phyloP scores from a whole-genome alignment of 1,284 basidiomycete species.

The Sanghuangporus weigelae region DNA sequence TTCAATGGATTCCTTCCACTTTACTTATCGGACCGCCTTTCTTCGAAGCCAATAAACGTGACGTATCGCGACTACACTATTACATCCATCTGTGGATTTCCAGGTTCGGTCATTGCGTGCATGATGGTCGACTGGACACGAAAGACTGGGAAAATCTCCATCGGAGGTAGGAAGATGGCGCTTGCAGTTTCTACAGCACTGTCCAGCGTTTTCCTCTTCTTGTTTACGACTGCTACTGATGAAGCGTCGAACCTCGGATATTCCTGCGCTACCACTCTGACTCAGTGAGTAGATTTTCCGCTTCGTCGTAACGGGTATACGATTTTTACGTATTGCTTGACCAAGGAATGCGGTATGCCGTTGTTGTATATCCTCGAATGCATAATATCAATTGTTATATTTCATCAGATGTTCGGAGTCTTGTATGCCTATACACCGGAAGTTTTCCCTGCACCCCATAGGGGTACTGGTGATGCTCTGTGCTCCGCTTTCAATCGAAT shows the following conservation, averaged over 20 bases:
- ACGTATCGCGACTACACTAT: conserved; percentile 49
- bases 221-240: conserved; percentile 53
- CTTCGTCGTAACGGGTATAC: no score
- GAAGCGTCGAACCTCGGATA: conserved; percentile 43
- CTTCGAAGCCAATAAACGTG: conserved; percentile 27
- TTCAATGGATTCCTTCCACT: conserved; percentile 49
- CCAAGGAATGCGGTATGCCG: conserved; percentile 30
- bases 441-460: conserved; percentile 58
- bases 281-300: conserved; percentile 33
- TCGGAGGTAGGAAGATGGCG: conserved; percentile 48
- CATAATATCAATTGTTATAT: not conserved
- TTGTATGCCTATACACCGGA: conserved; percentile 61
- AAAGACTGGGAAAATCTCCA: conserved; percentile 25
- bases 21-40: conserved; percentile 42
- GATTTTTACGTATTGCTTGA: not conserved
- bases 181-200: conserved; percentile 46
- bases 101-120: conserved; percentile 54
- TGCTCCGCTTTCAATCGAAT: conserved; percentile 49
- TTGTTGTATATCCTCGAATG: not conserved
- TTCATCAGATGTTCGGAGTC: conserved; percentile 49
- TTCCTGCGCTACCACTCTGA: conserved; percentile 48
- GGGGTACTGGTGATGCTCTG: conserved; percentile 61
- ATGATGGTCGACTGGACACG: conserved; percentile 47
- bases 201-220: conserved; percentile 54
- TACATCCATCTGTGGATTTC: conserved; percentile 46